Evolutionary conservation across 2,329 filamentous ascomycete species (phyloP), one percentile per base, ranked within the genome.

Genomic region (Aspergillus quadricinctus): DNA sequence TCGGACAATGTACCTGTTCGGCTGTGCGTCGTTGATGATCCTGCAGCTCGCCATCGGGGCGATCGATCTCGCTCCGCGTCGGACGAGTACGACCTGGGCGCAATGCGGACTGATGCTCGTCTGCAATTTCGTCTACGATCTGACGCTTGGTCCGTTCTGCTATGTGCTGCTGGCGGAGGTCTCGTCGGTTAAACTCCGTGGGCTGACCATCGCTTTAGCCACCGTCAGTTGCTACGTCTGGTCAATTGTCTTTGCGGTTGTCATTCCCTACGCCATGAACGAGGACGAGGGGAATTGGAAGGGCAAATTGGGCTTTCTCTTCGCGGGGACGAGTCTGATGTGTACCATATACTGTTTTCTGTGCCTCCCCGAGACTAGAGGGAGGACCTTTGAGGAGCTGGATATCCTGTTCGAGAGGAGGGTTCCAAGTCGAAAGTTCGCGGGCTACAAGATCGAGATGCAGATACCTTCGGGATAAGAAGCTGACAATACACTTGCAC

Each of bases 141-240:
- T 79, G 55, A 78, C 78, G 4, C 76, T 83, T 7, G 82, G 81
- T 0, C 81, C 80, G 0, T 75, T 83, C 14, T 80, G 78, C n/a
- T 83, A 81, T 66, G 75, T 76, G 1, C 64, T 83, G 10, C 67
- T 82, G 27, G 77, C 80, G 0, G 81, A 83, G 61, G 72, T 83
- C 3, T 80, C 79, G 0, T 80, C 78, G 1, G 80, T 78, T 0
- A 73, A 79, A 11, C 74, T 83, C 49, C 79, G 81, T 49, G 74
- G 77, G n/a, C 78, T 82, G 66, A 81, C 80, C 0, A 79, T 83
- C 21, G 66, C 59, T 0, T 46, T 70, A 8, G 64, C 68, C 1
- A 65, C 61, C 3, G 61, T 66, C 9, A 58, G 55, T 40, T 63
- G 62, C 46, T 64, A 63, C 48, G 50, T 68, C 7, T 65, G 56